phyloP scores from a whole-genome alignment of 73 alveolate species.

The Diophrys appendiculata region DNA sequence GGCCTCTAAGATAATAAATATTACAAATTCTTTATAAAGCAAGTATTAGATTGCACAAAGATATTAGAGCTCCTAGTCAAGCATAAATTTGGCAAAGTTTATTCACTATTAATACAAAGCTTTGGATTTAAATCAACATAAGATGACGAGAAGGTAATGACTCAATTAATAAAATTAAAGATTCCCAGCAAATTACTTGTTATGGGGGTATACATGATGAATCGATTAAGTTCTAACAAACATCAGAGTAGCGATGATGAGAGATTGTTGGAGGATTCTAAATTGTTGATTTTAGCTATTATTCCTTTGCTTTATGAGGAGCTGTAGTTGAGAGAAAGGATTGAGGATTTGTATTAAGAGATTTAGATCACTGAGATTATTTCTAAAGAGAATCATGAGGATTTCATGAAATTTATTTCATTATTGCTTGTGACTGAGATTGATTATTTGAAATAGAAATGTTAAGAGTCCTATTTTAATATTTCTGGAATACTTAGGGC shows the following conservation, averaged over 20 bases:
- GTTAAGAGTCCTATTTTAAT: conserved; percentile 44
- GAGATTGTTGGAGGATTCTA: conserved; percentile 12
- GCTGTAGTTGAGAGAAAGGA: conserved; percentile 26
- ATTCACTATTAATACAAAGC: too few relatives aligned
- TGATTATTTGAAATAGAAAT: conserved; percentile 32
- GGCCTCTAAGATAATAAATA: conserved; percentile 30
- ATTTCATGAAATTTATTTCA: too few relatives aligned
- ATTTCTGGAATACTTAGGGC: conserved; percentile 34
- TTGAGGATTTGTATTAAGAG: conserved; percentile 14
- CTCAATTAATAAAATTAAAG: too few relatives aligned
- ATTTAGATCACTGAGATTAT: background rate
- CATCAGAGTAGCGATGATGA: too few relatives aligned
- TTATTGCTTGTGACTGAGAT: too few relatives aligned
- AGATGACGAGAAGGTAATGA: too few relatives aligned
- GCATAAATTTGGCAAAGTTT: too few relatives aligned
- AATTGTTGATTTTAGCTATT: conserved; percentile 20
- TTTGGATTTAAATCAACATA: too few relatives aligned
- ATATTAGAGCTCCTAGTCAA: background rate
- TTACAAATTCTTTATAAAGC: conserved; percentile 24
- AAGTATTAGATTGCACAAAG: conserved; percentile 34
- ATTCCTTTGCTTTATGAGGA: conserved; percentile 56
- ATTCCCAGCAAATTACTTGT: too few relatives aligned
- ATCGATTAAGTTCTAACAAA: too few relatives aligned
- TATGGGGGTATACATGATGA: too few relatives aligned
- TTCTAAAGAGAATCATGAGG: conserved; percentile 22